Evolutionary conservation across 371 early-diverging fungal species (phyloP).

Genomic region (Mucor ambiguus): DNA sequence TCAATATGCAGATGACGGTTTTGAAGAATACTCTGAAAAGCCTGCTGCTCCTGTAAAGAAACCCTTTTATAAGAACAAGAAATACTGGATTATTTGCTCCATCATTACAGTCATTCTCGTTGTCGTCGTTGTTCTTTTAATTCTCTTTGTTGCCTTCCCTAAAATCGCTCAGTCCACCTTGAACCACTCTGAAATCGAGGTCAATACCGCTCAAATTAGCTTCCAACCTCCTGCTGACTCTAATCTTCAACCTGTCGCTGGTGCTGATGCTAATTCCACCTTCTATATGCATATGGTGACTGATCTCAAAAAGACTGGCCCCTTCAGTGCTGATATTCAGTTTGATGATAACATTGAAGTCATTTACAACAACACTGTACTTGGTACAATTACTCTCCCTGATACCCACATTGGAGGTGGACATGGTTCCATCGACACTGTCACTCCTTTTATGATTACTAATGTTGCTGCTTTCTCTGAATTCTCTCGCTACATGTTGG

Average conservation of each 20-base stretch:
- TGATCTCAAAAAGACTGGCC: slow-evolving; percentile 54
- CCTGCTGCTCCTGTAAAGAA: slow-evolving; percentile 37
- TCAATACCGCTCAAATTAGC: slow-evolving; percentile 44
- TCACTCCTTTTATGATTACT: slow-evolving; percentile 51
- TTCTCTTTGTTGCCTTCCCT: slow-evolving; percentile 60
- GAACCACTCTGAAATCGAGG: slow-evolving; percentile 49
- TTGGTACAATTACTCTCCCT: slow-evolving; percentile 57
- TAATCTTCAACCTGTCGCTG: slow-evolving; percentile 20
- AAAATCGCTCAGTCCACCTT: slow-evolving; percentile 56
- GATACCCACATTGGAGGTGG: slow-evolving; percentile 39
- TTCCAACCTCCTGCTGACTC: slow-evolving; percentile 43
- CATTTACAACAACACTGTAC: slow-evolving; percentile 35
- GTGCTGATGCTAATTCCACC: slow-evolving; percentile 33
- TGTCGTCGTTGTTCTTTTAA: slow-evolving; percentile 51
- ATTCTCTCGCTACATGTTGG: slow-evolving; percentile 51
- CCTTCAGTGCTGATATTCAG: slow-evolving; percentile 54
- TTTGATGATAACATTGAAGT: slow-evolving; percentile 59
- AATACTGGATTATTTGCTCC: slow-evolving; percentile 62
- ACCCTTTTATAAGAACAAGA: slow-evolving; percentile 57
- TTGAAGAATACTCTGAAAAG: slow-evolving; percentile 52
- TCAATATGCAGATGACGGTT: slow-evolving; percentile 10
- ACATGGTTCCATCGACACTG: slow-evolving; percentile 44
- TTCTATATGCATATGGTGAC: slow-evolving; percentile 41
- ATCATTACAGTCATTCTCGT: slow-evolving; percentile 47
- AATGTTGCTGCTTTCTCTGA: slow-evolving; percentile 51